A percentile compares a stretch with the other conserved stretches of the same genome.
Conservation (phyloP, 331 rosid species). For the Arachis monticola region DNA sequence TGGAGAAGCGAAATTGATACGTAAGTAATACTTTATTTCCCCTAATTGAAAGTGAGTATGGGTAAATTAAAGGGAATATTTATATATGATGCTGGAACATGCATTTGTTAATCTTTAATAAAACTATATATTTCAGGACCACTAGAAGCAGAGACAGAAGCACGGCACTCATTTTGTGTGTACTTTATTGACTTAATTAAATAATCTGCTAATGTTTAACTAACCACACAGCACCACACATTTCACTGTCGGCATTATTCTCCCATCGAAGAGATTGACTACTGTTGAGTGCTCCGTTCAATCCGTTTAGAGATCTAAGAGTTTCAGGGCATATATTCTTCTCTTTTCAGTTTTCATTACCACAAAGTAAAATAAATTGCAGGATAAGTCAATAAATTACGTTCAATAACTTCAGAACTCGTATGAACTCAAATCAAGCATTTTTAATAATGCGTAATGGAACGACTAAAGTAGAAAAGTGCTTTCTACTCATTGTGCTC, state of each 20-base stretch:
- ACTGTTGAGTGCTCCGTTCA: neutral
- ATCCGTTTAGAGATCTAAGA: neutral
- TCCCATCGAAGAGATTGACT: neutral
- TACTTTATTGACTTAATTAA: too few relatives aligned
- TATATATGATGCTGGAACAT: conserved; percentile 22
- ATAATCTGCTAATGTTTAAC: too few relatives aligned
- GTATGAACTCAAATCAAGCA: too few relatives aligned
- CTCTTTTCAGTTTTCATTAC: neutral
- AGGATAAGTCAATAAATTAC: too few relatives aligned
- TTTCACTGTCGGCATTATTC: neutral
- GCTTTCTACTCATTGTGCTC: too few relatives aligned
- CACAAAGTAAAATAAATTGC: too few relatives aligned
- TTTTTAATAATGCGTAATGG: too few relatives aligned
- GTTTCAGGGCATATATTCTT: neutral
- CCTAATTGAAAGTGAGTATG: conserved; percentile 31
- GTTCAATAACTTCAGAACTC: too few relatives aligned
- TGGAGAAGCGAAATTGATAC: conserved; percentile 5
- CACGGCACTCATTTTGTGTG: neutral
- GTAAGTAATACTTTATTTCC: conserved; percentile 36
- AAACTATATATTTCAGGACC: neutral
- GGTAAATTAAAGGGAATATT: conserved; percentile 18
- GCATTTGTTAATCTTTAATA: neutral
- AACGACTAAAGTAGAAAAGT: too few relatives aligned
- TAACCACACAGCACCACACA: neutral
- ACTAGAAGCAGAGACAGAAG: neutral